Evolutionary conservation across 75 land plant species (phyloP).

Genomic region (Isoetes taiwanensis): DNA sequence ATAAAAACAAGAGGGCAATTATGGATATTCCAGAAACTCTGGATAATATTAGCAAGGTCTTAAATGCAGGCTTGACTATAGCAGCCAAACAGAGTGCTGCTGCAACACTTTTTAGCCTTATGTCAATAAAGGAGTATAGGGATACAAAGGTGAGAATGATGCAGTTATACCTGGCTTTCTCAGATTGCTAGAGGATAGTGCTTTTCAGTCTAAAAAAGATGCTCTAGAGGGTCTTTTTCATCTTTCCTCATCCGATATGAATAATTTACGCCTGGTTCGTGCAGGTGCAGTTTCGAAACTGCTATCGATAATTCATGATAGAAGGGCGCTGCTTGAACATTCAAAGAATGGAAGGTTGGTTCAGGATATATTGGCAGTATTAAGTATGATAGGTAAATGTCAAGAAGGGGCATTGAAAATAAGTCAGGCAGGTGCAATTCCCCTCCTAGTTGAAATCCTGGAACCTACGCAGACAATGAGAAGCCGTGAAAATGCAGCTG

Average conservation of each 20-base stretch:
- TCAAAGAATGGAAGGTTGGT: not conserved
- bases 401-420: not conserved
- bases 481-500: not conserved
- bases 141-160: not conserved
- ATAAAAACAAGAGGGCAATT: not conserved
- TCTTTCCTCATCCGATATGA: not conserved
- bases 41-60: not conserved
- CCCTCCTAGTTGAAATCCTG: not conserved
- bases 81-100: not conserved
- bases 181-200: not conserved
- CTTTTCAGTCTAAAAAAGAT: not conserved
- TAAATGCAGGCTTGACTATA: not conserved
- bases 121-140: not conserved
- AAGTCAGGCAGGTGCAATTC: not conserved
- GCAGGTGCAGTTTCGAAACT: not conserved
- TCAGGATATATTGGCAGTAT: not conserved
- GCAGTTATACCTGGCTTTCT: not conserved
- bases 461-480: not conserved
- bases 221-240: conserved; percentile 1
- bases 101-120: not conserved
- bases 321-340: not conserved
- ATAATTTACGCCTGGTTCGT: not conserved
- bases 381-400: not conserved
- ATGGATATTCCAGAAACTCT: not conserved
- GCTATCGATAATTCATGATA: not conserved